phyloP scores from a whole-genome alignment of 352 stramenopile species.

The Aphanomyces stellatus region DNA sequence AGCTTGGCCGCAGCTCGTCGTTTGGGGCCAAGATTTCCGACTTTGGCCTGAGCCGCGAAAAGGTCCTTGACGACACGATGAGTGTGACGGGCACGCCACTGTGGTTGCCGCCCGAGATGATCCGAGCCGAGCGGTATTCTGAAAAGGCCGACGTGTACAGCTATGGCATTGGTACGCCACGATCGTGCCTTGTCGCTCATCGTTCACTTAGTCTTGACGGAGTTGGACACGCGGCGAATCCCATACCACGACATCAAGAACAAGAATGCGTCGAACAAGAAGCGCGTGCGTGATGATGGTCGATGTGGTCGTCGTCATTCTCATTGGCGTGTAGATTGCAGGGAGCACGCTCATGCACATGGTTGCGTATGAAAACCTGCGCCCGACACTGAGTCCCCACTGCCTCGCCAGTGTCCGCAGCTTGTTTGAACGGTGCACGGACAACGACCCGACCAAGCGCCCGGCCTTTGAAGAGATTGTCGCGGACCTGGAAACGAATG shows the following conservation, averaged over 20 bases:
- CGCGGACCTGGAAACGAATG: slow-evolving; percentile 73
- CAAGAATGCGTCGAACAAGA: slow-evolving; percentile 69
- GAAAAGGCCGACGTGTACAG: slow-evolving; percentile 86
- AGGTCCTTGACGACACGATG: slow-evolving; percentile 93
- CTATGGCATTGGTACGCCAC: slow-evolving; percentile 65
- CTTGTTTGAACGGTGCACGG: slow-evolving; percentile 70
- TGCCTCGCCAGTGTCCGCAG: slow-evolving; percentile 78
- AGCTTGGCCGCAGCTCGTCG: slow-evolving; percentile 42
- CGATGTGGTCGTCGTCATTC: neutral
- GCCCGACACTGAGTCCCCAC: slow-evolving; percentile 69
- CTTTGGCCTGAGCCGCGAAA: slow-evolving; percentile 95
- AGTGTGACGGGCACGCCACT: slow-evolving; percentile 80
- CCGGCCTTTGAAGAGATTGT: slow-evolving; percentile 84
- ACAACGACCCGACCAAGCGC: slow-evolving; percentile 59
- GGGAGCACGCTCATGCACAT: slow-evolving; percentile 84
- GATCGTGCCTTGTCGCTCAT: neutral
- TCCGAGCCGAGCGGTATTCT: slow-evolving; percentile 79
- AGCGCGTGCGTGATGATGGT: slow-evolving; percentile 24
- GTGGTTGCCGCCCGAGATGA: slow-evolving; percentile 84
- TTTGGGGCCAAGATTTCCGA: slow-evolving; percentile 94
- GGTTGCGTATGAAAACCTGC: slow-evolving; percentile 83
- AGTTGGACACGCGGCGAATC: slow-evolving; percentile 80
- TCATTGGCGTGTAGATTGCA: slow-evolving; percentile 33
- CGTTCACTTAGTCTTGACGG: slow-evolving; percentile 74
- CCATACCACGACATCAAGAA: slow-evolving; percentile 85